A percentile compares a stretch with the other conserved stretches of the same genome.
phyloP scores from a whole-genome alignment of 2,329 filamentous ascomycete species.

The Cucurbitaria berberidis region DNA sequence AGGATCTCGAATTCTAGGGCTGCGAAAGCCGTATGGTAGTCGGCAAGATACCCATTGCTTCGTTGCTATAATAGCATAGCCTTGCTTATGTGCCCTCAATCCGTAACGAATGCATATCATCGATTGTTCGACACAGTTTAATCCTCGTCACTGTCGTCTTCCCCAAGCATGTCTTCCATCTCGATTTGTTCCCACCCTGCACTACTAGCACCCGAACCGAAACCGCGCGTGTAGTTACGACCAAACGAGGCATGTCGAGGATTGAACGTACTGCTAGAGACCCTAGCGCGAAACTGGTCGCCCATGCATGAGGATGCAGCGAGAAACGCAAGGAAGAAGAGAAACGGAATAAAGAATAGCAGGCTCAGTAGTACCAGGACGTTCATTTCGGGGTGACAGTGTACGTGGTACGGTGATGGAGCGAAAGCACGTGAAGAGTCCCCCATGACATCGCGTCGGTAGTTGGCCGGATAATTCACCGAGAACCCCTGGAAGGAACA shows the following conservation, averaged over 20 bases:
- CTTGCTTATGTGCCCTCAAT: neutral
- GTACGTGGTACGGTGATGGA: constrained; percentile 16
- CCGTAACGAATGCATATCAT: neutral
- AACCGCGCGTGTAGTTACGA: constrained; percentile 61
- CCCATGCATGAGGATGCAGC: constrained; percentile 63
- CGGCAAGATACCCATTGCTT: neutral
- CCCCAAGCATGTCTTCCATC: constrained; percentile 64
- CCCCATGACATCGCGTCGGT: constrained; percentile 28
- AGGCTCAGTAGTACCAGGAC: constrained; percentile 40
- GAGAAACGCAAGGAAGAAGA: constrained; percentile 55
- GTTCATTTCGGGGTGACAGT: constrained; percentile 36
- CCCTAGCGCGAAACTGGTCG: constrained; percentile 56
- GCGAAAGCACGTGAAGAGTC: constrained; percentile 26
- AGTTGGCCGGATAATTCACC: constrained; percentile 10
- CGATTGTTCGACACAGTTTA: neutral
- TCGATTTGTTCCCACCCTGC: constrained; percentile 68
- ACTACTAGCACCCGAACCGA: constrained; percentile 59
- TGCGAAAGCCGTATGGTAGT: neutral
- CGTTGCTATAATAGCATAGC: neutral
- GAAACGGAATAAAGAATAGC: constrained; percentile 45
- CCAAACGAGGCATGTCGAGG: constrained; percentile 58
- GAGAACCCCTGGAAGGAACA: constrained; percentile 22
- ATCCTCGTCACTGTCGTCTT: constrained; percentile 45
- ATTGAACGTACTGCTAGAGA: constrained; percentile 51
- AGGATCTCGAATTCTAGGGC: constrained; percentile 71